These are phyloP conservation scores for Ceratocystis lukuohia DNA, from an alignment of 2,329 filamentous ascomycete species.

Conservation along the genomic window DNA sequence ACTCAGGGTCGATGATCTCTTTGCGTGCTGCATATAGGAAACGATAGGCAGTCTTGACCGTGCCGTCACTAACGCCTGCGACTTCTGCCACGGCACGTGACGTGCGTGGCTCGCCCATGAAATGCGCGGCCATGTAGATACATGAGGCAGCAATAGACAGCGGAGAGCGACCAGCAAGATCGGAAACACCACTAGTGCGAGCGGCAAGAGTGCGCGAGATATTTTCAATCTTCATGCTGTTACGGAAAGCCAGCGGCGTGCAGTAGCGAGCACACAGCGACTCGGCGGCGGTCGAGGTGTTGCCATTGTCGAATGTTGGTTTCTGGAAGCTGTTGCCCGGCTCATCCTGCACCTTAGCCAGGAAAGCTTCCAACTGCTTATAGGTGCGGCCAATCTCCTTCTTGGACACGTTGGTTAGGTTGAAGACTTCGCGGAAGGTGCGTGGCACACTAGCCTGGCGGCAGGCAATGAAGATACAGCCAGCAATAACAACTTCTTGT, in stretches of 20 bases:
- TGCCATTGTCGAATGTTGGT: constrained; percentile 56
- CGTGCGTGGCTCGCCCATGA: constrained; percentile 64
- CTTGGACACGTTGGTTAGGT: constrained; percentile 84
- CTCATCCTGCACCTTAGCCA: constrained; percentile 58
- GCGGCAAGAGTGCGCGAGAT: constrained; percentile 67
- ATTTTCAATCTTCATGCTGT: constrained; percentile 60
- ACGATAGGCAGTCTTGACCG: constrained; percentile 91
- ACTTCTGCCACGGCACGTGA: constrained; percentile 79
- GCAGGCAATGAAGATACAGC: constrained; percentile 95
- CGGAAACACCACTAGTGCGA: constrained; percentile 61
- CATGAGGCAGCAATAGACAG: constrained; percentile 88
- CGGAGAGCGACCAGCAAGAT: constrained; percentile 82
- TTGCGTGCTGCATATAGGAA: constrained; percentile 65
- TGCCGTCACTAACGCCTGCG: constrained; percentile 88
- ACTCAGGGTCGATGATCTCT: constrained; percentile 59
- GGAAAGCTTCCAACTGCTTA: constrained; percentile 81
- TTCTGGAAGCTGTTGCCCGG: constrained; percentile 33
- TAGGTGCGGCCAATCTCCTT: constrained; percentile 96
- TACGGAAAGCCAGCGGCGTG: constrained; percentile 62
- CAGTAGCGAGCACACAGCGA: constrained; percentile 86
- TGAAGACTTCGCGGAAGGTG: constrained; percentile 89
- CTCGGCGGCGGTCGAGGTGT: constrained; percentile 61
- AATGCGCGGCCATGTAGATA: constrained; percentile 87
- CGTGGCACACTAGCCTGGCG: constrained; percentile 76
- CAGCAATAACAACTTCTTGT: constrained; percentile 83